Evolutionary conservation across 176 grass and related monocot species (phyloP), one percentile per base, ranked within the genome.

Genomic region (Oryza australiensis): DNA sequence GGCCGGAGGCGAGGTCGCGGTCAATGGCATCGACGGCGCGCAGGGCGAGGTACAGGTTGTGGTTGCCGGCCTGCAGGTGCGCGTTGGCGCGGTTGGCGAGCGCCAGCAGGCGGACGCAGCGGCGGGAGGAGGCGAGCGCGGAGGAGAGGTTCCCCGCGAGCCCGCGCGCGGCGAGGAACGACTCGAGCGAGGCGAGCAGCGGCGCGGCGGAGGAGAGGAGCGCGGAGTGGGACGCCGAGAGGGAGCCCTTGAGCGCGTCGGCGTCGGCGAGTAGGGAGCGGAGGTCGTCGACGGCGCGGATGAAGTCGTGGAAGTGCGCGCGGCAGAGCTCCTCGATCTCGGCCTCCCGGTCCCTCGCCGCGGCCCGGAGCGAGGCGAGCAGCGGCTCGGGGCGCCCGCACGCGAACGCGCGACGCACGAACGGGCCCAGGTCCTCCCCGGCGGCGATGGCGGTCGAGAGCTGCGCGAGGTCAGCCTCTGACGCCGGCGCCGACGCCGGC

Each of bases 291-390:
- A 99, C 93, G 34, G 93, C 93, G 73, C 90, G 80, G 79, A 99
- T 99, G 77, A 99, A 99, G 76, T 99, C 96, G 30, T 94, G 93
- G 85, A 91, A 99, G 89, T 98, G 92, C 8, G 90, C 92, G 66
- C 90, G 91, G 88, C 95, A 98, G 49, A 98, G 87, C 72, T 94
- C 96, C 77, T 94, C 89, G 66, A 94, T 94, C 80, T 94, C 89
- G 12, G 84, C 82, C 80, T 94, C 92, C 67, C 87, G 86, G 75
- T 86, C 87, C 64, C 86, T 75, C 40, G 86, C 78, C 23, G 83
- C 81, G 48, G 68, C 74, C 9, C 84, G 88, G 66, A 92, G 82
- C 57, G 92, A 83, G 59, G 87, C 87, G 26, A 94, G 89, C 51
- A 94, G 72, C 70, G 89, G 87, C 87, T 94, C 89, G 14, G 83